A percentile compares a stretch with the other conserved stretches of the same genome.
Conservation (phyloP, 2,329 filamentous ascomycete species). For the Leptographium procerum region DNA sequence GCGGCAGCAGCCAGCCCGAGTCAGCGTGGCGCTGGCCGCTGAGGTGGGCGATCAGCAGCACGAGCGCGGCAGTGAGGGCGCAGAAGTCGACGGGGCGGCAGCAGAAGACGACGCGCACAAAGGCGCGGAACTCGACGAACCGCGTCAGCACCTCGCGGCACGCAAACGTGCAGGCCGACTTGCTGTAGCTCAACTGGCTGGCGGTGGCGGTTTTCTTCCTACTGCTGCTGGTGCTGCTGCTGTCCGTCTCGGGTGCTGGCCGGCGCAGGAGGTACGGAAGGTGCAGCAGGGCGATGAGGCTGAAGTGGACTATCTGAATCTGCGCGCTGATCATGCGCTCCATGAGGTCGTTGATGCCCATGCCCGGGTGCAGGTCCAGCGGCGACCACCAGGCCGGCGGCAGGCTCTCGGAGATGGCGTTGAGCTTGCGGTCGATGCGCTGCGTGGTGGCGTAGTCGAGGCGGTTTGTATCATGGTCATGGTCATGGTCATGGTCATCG, state of each 20-base stretch:
- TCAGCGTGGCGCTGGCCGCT: conserved; percentile 9
- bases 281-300: conserved; percentile 30
- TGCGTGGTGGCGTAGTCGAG: conserved; percentile 17
- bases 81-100: conserved; percentile 32
- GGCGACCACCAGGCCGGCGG: conserved; percentile 29
- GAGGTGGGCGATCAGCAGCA: conserved; percentile 29
- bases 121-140: conserved; percentile 25
- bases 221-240: neutral
- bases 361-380: neutral
- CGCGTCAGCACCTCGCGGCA: conserved; percentile 29
- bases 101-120: conserved; percentile 19
- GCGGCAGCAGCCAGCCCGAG: conserved; percentile 18
- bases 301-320: conserved; percentile 28
- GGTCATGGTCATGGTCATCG: neutral
- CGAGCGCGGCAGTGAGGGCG: conserved; percentile 24
- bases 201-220: no score
- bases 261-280: conserved; percentile 4
- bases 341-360: neutral
- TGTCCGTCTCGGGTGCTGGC: no score
- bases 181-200: conserved; percentile 21
- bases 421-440: conserved; percentile 26
- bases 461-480: neutral
- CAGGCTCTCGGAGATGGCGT: conserved; percentile 23
- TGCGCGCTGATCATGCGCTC: conserved; percentile 6
- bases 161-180: conserved; percentile 26